Base-by-base conservation (phyloP, 306 rosid genomes). In the Fragaria iinumae region DNA sequence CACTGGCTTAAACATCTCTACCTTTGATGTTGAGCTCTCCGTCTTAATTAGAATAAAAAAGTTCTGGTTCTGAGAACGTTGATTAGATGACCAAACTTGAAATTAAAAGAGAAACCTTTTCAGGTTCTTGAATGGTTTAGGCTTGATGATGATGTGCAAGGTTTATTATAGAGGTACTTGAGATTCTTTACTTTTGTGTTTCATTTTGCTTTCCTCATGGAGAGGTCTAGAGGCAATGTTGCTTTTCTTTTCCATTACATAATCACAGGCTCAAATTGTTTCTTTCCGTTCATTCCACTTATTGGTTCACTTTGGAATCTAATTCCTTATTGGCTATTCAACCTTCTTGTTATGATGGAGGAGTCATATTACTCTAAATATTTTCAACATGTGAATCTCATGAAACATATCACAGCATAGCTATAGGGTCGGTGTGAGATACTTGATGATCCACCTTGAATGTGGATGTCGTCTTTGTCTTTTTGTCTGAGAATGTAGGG, bases 171-270 rank as follows among this genome's bases (percentile, higher is more conserved):
- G 18, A 59, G 41, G 14, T 43, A 60, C 36, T 38, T 0, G 6
- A 41, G 60, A 84, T 73, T 74, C 83, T 75, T 71, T 80, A 45
- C 76, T 73, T 48, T 59, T 34, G 67, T 75, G 74, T 78, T 32
- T 70, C 5, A 14, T 12, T 47, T 68, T 75, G 67, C 52, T 82
- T 82, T 78, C 76, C 77, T 82, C 63, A 69, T 67, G 34, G 63
- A 57, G 69, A 70, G 81, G 88, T 79, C 74, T 67, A 74, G 55
- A 17, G 53, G 67, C 27, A 13, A 65, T 48, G 79, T n/a, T 14
- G 13, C 66, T 82, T 84, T 74, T 76, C 93, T 88, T 90, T 86
- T 83, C 76, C 72, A 83, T 83, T 39, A 83, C 76, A 80, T 80
- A 64, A 82, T 34, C 17, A 44, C 8, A 41, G 50, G 32, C 50